phyloP scores from a whole-genome alignment of 805 yeast species.

The Myxozyma neglecta region DNA sequence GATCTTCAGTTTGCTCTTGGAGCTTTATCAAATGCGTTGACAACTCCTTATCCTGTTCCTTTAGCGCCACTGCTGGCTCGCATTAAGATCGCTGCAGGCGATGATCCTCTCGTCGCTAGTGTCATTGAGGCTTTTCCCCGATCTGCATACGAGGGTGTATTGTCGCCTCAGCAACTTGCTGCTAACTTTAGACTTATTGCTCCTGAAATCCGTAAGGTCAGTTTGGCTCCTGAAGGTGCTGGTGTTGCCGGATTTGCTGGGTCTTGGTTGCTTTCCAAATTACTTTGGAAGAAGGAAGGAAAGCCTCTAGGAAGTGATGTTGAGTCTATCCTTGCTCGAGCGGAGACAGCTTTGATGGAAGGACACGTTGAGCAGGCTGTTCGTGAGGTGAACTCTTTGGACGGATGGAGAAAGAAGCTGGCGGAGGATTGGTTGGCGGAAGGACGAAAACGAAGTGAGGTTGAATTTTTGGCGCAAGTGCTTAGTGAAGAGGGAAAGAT shows the following conservation, averaged over 20 bases:
- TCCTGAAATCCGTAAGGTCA: conserved; percentile 85
- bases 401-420: conserved; percentile 89
- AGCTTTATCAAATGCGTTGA: conserved; percentile 46
- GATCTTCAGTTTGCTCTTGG: conserved; percentile 48
- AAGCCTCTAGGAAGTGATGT: conserved; percentile 78
- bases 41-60: conserved; percentile 43
- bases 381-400: conserved; percentile 82
- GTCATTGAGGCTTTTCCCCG: conserved; percentile 52
- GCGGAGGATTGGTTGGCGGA: conserved; percentile 91
- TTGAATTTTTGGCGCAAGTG: conserved; percentile 69
- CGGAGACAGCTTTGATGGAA: conserved; percentile 67
- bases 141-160: conserved; percentile 54
- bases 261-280: conserved; percentile 71
- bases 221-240: conserved; percentile 90
- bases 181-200: conserved; percentile 76
- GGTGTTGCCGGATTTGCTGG: conserved; percentile 91
- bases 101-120: conserved; percentile 52
- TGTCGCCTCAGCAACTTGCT: conserved; percentile 74
- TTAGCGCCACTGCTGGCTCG: conserved; percentile 40
- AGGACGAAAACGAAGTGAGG: conserved; percentile 85
- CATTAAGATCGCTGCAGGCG: conserved; percentile 44
- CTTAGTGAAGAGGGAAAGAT: conserved; percentile 43
- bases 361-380: conserved; percentile 86
- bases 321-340: conserved; percentile 85
- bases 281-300: conserved; percentile 77